phyloP scores from a whole-genome alignment of 768 basidiomycete genomes.

The Rhodotorula paludigena region DNA sequence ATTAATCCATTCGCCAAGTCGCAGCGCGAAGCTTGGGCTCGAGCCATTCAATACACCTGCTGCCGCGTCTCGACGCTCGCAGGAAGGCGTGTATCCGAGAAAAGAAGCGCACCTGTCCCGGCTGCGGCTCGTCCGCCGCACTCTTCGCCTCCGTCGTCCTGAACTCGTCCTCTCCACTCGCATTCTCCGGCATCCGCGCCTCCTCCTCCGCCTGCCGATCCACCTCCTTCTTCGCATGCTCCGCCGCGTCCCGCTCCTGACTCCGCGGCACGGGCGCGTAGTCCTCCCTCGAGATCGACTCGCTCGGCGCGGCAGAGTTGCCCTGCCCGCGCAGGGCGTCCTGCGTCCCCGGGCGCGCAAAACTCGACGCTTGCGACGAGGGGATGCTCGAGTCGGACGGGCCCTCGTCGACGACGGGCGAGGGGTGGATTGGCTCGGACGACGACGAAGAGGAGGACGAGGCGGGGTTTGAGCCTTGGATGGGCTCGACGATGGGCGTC shows the following conservation, averaged over 20 bases:
- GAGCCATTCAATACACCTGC: too few relatives aligned
- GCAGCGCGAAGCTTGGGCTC: too few relatives aligned
- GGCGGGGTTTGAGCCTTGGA: background rate
- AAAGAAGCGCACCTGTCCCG: slow-evolving; percentile 5
- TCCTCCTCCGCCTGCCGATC: slow-evolving; percentile 1
- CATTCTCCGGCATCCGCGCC: background rate
- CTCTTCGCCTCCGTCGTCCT: background rate
- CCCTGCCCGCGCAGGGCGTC: slow-evolving; percentile 25
- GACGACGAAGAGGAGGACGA: background rate
- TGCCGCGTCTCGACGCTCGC: too few relatives aligned
- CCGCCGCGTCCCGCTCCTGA: background rate
- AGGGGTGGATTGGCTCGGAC: background rate
- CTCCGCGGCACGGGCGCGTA: slow-evolving; percentile 8
- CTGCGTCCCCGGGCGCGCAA: slow-evolving; percentile 12
- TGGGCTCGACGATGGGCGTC: background rate
- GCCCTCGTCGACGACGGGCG: background rate
- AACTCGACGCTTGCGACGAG: background rate
- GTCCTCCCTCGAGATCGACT: background rate
- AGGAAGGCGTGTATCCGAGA: background rate
- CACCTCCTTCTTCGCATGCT: background rate
- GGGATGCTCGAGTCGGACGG: background rate
- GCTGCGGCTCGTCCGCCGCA: slow-evolving; percentile 6
- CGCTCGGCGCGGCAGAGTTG: background rate
- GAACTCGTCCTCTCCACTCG: background rate
- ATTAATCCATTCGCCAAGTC: too few relatives aligned